A percentile compares a stretch with the other conserved stretches of the same genome.
phyloP scores from a whole-genome alignment of 257 asterid genomes.

The Solanum peruvianum region DNA sequence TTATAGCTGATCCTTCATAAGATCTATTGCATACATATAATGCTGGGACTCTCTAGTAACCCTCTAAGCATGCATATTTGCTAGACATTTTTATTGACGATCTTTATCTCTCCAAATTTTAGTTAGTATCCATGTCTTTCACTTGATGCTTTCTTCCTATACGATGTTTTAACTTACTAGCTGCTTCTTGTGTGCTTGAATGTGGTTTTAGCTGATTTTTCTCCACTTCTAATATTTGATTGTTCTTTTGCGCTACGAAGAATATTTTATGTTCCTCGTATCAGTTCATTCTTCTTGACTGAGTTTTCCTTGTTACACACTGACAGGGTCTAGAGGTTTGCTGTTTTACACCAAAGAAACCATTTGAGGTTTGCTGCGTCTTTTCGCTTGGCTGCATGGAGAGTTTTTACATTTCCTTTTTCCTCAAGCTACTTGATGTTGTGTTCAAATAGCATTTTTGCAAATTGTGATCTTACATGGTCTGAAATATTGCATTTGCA shows the following conservation, averaged over 20 bases:
- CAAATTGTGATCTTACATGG: background rate
- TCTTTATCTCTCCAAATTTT: background rate
- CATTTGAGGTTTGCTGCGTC: background rate
- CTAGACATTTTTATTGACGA: background rate
- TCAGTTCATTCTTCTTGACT: background rate
- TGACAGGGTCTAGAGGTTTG: conserved; percentile 28
- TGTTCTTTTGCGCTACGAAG: background rate
- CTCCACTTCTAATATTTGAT: background rate
- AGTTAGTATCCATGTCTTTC: background rate
- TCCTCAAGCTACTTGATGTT: background rate
- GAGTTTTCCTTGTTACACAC: background rate
- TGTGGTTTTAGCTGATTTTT: background rate
- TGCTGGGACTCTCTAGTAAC: background rate
- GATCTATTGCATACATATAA: background rate
- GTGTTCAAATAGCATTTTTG: background rate
- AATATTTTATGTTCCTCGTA: background rate
- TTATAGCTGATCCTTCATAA: background rate
- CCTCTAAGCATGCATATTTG: background rate
- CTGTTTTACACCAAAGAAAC: background rate
- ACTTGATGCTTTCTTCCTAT: background rate
- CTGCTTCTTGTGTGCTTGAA: background rate
- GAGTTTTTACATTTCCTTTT: background rate
- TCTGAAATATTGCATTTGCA: background rate
- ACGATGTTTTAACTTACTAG: background rate
- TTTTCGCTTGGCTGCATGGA: background rate